A percentile compares a stretch with the other conserved stretches of the same genome.
Conservation (phyloP, 441 rosid species). For the Geranium incanum region DNA sequence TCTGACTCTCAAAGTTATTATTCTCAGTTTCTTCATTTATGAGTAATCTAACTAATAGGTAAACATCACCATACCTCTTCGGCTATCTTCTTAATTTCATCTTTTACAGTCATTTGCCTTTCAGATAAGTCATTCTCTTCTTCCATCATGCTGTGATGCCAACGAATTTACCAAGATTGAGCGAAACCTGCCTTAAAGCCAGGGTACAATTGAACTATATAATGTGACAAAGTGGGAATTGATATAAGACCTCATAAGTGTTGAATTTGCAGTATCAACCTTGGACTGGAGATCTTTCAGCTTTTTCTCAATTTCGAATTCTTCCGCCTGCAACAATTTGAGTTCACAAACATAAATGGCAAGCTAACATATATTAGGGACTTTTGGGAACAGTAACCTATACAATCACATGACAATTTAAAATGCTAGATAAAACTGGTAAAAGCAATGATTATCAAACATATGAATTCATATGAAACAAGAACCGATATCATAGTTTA, state of each 20-base stretch:
- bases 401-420: not conserved
- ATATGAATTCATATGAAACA: slow-evolving; percentile 7
- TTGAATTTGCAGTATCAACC: slow-evolving; percentile 46
- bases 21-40: slow-evolving; percentile 2
- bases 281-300: slow-evolving; percentile 48
- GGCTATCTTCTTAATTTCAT: slow-evolving; percentile 43
- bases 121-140: slow-evolving; percentile 54
- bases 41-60: slow-evolving; percentile 13
- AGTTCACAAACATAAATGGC: slow-evolving; percentile 6
- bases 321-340: slow-evolving; percentile 58
- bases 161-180: slow-evolving; percentile 14
- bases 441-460: not conserved
- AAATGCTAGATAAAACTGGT: slow-evolving; percentile 11
- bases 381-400: slow-evolving; percentile 6
- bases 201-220: slow-evolving; percentile 11
- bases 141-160: slow-evolving; percentile 52
- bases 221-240: slow-evolving; percentile 12
- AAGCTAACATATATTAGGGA: slow-evolving; percentile 10
- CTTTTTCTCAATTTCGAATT: slow-evolving; percentile 65
- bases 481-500: not conserved
- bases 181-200: slow-evolving; percentile 16
- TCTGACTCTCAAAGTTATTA: slow-evolving; percentile 10
- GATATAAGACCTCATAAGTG: slow-evolving; percentile 44
- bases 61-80: slow-evolving; percentile 52
- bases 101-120: slow-evolving; percentile 29